Percentiles rank a stretch among this genome's conserved stretches.
These are phyloP conservation scores for Zarea fungicola DNA, from an alignment of 2,329 filamentous ascomycete species.

Conservation along the genomic window DNA sequence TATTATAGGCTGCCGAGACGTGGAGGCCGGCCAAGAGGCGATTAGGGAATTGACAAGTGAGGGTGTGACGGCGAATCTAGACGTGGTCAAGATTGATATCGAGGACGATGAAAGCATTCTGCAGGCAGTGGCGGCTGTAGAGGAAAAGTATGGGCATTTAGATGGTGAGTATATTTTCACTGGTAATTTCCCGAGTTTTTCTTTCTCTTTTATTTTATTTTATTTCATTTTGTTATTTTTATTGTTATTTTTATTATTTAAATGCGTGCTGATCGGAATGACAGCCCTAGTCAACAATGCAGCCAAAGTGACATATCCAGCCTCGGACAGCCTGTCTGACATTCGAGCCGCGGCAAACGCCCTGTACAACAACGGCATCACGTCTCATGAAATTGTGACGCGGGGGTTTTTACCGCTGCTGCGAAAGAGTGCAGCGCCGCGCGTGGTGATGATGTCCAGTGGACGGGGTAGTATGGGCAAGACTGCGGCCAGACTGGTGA, in stretches of 20 bases:
- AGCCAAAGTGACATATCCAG: conserved; percentile 11
- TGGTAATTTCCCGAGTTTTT: neutral
- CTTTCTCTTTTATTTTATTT: neutral
- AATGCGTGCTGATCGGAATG: too few species aligned
- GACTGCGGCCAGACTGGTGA: conserved; percentile 16
- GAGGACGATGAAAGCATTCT: conserved; percentile 16
- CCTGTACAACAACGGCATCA: conserved; percentile 17
- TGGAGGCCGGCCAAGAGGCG: neutral
- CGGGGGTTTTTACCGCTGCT: conserved; percentile 15
- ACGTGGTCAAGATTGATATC: conserved; percentile 16
- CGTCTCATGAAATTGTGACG: conserved; percentile 16
- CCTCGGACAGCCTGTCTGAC: conserved; percentile 10
- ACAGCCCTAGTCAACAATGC: conserved; percentile 2
- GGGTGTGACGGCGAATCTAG: conserved; percentile 1
- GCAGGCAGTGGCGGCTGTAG: conserved; percentile 10
- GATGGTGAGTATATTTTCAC: conserved; percentile 14
- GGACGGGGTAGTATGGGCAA: conserved; percentile 15
- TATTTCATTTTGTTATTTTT: too few species aligned
- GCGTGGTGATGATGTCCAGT: conserved; percentile 19
- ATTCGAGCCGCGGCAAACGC: conserved; percentile 10
- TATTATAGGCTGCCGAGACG: conserved; percentile 15
- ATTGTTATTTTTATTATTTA: neutral
- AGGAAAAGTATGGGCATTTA: conserved; percentile 16
- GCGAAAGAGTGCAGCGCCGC: neutral
- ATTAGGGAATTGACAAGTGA: conserved; percentile 11